Conservation (phyloP, 192 early-diverging fungal genomes). For the Obelidium mucronatum region DNA sequence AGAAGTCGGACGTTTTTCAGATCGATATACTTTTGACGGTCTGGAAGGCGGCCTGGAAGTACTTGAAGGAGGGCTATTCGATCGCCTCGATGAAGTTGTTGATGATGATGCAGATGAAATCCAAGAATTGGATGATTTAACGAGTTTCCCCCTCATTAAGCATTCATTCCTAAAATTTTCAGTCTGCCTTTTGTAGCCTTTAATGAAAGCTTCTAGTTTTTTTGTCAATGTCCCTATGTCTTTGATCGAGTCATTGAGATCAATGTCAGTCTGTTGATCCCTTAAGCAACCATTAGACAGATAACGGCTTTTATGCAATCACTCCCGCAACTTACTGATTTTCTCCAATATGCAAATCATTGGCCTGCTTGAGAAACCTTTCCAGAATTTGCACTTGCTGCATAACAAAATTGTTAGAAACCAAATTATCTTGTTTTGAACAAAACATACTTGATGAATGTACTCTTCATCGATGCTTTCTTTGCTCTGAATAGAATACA, state of each 20-base stretch:
- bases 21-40: neutral
- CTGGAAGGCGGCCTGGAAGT: neutral
- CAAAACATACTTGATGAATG: slow-evolving; percentile 19
- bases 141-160: slow-evolving; percentile 5
- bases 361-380: slow-evolving; percentile 32
- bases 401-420: neutral
- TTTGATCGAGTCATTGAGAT: neutral
- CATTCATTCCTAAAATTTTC: slow-evolving; percentile 30
- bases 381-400: slow-evolving; percentile 34
- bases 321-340: slow-evolving; percentile 16
- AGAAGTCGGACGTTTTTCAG: neutral
- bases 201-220: slow-evolving; percentile 20
- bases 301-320: neutral
- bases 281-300: neutral
- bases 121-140: slow-evolving; percentile 10
- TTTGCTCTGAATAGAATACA: neutral
- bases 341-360: slow-evolving; percentile 19
- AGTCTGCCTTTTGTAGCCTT: slow-evolving; percentile 29
- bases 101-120: slow-evolving; percentile 7
- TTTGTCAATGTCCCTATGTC: slow-evolving; percentile 7
- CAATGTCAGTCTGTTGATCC: neutral
- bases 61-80: neutral
- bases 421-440: neutral
- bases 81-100: neutral
- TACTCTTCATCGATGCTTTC: slow-evolving; percentile 3